phyloP scores from a whole-genome alignment of 352 stramenopile species.

The Discostella stelligera region DNA sequence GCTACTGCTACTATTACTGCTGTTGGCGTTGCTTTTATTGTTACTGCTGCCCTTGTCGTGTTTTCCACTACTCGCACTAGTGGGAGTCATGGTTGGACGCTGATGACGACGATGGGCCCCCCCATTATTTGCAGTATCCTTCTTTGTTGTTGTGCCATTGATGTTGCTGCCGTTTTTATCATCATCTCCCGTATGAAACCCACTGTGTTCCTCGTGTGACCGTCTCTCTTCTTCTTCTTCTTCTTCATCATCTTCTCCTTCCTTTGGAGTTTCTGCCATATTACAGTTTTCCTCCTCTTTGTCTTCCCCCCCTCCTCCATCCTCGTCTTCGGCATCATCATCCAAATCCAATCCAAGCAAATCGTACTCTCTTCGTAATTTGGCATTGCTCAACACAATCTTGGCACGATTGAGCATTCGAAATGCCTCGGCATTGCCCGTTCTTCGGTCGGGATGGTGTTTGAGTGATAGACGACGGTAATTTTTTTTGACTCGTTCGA shows the following conservation, averaged over 20 bases:
- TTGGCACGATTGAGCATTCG: slow-evolving; percentile 73
- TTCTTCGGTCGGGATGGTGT: slow-evolving; percentile 71
- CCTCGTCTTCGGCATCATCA: slow-evolving; percentile 57
- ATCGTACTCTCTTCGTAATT: slow-evolving; percentile 75
- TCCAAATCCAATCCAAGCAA: slow-evolving; percentile 77
- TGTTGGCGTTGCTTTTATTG: too few species aligned
- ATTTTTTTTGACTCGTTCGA: slow-evolving; percentile 71
- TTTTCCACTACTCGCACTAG: neutral
- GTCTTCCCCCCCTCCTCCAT: slow-evolving; percentile 6
- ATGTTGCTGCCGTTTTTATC: neutral
- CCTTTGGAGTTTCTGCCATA: neutral
- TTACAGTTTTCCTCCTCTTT: too few species aligned
- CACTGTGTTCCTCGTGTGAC: too few species aligned
- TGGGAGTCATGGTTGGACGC: neutral
- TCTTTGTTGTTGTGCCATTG: neutral
- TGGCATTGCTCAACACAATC: slow-evolving; percentile 63
- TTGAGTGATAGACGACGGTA: slow-evolving; percentile 67
- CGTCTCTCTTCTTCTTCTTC: neutral
- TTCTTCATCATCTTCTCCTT: slow-evolving; percentile 5
- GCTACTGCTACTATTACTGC: neutral
- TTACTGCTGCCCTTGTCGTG: too few species aligned
- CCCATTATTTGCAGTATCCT: neutral
- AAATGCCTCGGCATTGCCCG: slow-evolving; percentile 75
- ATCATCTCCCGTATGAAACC: neutral
- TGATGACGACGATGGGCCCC: neutral